Conservation (phyloP, 768 basidiomycete species). For the Saitozyma podzolica region DNA sequence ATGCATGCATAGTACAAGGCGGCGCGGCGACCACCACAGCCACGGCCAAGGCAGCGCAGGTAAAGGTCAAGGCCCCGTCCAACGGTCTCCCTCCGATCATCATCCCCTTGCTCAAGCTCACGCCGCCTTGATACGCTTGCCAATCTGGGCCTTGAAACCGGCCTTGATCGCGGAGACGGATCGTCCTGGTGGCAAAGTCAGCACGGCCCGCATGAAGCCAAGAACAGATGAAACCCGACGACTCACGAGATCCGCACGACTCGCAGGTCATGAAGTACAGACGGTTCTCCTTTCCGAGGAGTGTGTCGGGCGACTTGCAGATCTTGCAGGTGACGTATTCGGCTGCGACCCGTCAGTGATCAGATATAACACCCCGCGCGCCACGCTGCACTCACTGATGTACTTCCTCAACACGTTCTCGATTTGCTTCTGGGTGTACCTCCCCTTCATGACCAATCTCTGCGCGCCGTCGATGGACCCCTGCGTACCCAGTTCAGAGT, state of each 20-base stretch:
- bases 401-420: constrained; percentile 95
- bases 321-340: constrained; percentile 99
- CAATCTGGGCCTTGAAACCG: constrained; percentile 87
- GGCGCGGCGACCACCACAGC: no score
- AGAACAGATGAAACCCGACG: not conserved
- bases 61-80: no score
- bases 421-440: constrained; percentile 97
- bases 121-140: constrained; percentile 49
- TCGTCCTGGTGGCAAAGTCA: constrained; percentile 60
- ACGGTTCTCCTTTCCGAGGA: constrained; percentile 95
- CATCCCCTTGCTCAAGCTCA: constrained; percentile 8
- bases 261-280: constrained; percentile 77
- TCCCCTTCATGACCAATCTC: constrained; percentile 92
- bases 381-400: constrained; percentile 66
- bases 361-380: not conserved
- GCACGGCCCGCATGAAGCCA: no score
- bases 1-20: no score
- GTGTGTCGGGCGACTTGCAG: constrained; percentile 97
- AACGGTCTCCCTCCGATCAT: no score
- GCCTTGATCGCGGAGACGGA: constrained; percentile 97
- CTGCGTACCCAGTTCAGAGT: constrained; percentile 97
- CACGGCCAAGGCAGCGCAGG: no score
- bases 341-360: constrained; percentile 57
- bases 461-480: constrained; percentile 90
- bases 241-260: constrained; percentile 51